Evolutionary conservation across 192 early-diverging fungal genomes (phyloP).

Genomic region (Mortierella hygrophila): DNA sequence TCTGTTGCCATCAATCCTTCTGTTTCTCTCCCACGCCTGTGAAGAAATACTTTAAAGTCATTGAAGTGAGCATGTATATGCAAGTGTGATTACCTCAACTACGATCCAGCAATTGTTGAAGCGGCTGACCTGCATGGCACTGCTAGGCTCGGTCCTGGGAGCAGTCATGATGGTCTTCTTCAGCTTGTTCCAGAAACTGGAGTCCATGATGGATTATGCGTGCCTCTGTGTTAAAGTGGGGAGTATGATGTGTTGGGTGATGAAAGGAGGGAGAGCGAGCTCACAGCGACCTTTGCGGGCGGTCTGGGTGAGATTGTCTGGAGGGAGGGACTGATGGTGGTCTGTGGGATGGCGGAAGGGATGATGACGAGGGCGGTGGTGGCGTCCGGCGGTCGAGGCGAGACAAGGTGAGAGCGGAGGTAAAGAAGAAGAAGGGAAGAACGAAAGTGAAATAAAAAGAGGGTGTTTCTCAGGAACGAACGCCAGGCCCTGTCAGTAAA

Average conservation of each 20-base stretch:
- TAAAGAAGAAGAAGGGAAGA: neutral
- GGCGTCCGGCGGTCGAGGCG: neutral
- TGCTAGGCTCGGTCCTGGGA: constrained; percentile 69
- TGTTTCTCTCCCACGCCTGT: neutral
- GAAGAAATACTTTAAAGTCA: neutral
- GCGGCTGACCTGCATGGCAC: constrained; percentile 72
- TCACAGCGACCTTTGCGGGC: neutral
- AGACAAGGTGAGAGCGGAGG: neutral
- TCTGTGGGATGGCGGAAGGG: neutral
- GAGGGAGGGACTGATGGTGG: neutral
- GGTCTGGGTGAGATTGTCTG: neutral
- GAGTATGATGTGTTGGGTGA: neutral
- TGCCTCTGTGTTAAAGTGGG: neutral
- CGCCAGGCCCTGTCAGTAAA: neutral
- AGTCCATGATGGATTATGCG: constrained; percentile 29
- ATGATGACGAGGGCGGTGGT: neutral
- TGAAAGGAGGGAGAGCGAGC: neutral
- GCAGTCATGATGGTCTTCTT: constrained; percentile 71
- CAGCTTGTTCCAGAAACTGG: constrained; percentile 51
- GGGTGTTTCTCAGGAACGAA: neutral
- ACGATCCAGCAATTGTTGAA: constrained; percentile 82
- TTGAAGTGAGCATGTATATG: neutral
- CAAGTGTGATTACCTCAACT: constrained; percentile 60
- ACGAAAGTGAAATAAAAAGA: neutral
- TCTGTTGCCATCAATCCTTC: neutral